phyloP scores from a whole-genome alignment of 2,329 filamentous ascomycete genomes.

The Fusarium aywerte region DNA sequence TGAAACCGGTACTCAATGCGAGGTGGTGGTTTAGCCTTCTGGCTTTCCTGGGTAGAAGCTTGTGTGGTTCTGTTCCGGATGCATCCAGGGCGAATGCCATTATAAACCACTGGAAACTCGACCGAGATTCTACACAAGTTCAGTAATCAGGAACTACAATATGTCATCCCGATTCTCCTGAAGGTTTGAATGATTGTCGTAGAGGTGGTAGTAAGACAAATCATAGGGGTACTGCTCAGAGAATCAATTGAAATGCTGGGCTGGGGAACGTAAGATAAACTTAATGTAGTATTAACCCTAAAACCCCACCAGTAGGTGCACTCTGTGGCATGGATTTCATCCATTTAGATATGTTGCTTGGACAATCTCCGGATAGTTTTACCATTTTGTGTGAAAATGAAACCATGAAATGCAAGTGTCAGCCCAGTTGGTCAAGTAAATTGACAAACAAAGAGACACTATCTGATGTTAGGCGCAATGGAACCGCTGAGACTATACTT shows the following conservation, averaged over 20 bases:
- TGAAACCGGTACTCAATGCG: neutral
- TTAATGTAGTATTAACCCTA: neutral
- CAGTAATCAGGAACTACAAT: too few relatives aligned
- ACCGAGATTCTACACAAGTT: neutral
- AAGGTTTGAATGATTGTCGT: too few relatives aligned
- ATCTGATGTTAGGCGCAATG: constrained; percentile 13
- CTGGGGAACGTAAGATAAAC: neutral
- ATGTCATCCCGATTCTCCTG: too few relatives aligned
- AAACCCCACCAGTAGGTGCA: constrained; percentile 16
- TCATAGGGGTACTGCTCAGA: too few relatives aligned
- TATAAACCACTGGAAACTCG: neutral
- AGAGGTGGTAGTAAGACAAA: too few relatives aligned
- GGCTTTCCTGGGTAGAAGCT: neutral
- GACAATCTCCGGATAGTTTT: neutral
- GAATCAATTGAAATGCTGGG: constrained; percentile 1
- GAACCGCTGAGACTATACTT: neutral
- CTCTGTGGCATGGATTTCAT: constrained; percentile 26
- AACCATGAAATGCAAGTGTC: constrained; percentile 31
- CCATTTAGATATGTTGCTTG: neutral
- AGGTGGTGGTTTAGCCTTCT: constrained; percentile 11
- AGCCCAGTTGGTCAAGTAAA: constrained; percentile 9
- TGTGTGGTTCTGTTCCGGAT: neutral
- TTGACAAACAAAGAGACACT: neutral
- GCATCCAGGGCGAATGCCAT: neutral
- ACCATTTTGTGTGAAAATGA: neutral